Evolutionary conservation across 371 early-diverging fungal genomes (phyloP), one percentile per base, ranked within the genome.

Genomic region (Haplosporangium sp.): DNA sequence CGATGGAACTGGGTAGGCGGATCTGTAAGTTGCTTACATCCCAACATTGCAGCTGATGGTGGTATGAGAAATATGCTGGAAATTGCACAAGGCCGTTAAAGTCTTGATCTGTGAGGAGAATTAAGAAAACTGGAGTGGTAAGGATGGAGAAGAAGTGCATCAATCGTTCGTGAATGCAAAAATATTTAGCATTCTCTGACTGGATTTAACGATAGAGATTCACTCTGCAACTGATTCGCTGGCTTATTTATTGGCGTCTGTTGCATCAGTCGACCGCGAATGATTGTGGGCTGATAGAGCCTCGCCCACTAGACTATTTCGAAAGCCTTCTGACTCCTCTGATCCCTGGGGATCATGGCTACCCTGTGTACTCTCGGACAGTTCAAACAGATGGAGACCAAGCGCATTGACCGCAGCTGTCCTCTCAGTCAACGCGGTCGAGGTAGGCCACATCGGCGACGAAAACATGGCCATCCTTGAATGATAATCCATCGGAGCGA

Each of bases 361-460:
- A 0, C 29, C 43, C 13, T 51, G 38, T 6, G 47, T 50, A 45
- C 42, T 58, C 9, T 73, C 67, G 3, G 67, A 56, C 7, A 67
- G 29, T 21, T 67, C 67, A 14, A 59, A 45, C 54, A 63, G 58
- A 23, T 73, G 59, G 40, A n/a, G 63, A 12, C 59, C 55, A 13
- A 53, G 43, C 16, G 9, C 16, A 36, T 48, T 36, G 20, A 23
- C 18, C 13, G 46, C 50, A 40, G 50, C 41, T n/a, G 60, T 54
- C 20, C 55, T 59, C 16, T 57, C 45, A 4, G 52, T 43, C 8
- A 47, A 36, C 0, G 61, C 55, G 1, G 55, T 21, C 4, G 50
- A 18, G n/a, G 55, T 13, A 0, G 51, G 48, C 47, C 13, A 41
- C 5, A 48, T 16, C 6, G 58, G 21, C 13, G 40, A 16, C 12